Evolutionary conservation across 768 basidiomycete species (phyloP).

Genomic region (Leccinum sublutescens): DNA sequence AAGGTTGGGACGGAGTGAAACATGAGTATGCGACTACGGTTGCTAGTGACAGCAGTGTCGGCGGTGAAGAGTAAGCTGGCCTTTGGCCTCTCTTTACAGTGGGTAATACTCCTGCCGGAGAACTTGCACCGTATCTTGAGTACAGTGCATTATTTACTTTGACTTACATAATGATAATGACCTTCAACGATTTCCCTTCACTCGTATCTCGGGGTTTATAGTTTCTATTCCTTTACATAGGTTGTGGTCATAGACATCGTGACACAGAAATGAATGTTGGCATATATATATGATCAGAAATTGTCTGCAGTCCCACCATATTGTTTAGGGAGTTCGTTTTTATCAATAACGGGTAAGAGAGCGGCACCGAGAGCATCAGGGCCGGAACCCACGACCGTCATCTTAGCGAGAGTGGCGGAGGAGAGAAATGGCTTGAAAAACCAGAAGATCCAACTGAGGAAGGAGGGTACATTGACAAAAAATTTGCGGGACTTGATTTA

Average conservation of each 20-base stretch:
- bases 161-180: not conserved
- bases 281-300: slow-evolving; percentile 35
- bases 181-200: not conserved
- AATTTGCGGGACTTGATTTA: slow-evolving; percentile 63
- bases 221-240: not conserved
- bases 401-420: slow-evolving; percentile 73
- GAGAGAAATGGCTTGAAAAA: slow-evolving; percentile 73
- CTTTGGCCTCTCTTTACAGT: not conserved
- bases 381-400: slow-evolving; percentile 72
- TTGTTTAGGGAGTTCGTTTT: slow-evolving; percentile 56
- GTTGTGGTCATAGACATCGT: not conserved
- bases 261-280: not conserved
- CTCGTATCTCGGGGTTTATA: not conserved
- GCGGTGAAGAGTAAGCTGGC: slow-evolving; percentile 22
- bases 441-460: slow-evolving; percentile 85
- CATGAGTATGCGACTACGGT: slow-evolving; percentile 45
- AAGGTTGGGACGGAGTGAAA: slow-evolving; percentile 38
- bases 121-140: not conserved
- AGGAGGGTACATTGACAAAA: slow-evolving; percentile 77
- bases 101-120: no score
- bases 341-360: slow-evolving; percentile 55
- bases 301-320: slow-evolving; percentile 69
- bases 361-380: slow-evolving; percentile 56
- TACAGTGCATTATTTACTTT: not conserved
- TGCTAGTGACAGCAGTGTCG: slow-evolving; percentile 36